phyloP scores from a whole-genome alignment of 2,329 filamentous ascomycete genomes.

The Sporothrix protearum region DNA sequence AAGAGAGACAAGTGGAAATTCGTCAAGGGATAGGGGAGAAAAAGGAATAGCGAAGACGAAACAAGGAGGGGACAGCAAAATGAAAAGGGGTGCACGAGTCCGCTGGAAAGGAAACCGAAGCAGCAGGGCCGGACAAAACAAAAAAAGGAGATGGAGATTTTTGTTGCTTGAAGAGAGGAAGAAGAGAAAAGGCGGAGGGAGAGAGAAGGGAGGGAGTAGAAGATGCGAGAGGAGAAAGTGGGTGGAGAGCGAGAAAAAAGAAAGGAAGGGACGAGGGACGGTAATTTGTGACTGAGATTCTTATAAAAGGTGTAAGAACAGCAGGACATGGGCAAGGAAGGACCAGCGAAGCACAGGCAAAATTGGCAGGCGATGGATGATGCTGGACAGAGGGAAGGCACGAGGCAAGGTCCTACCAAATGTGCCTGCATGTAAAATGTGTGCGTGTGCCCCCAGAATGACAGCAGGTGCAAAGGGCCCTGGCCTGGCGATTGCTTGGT shows the following conservation, averaged over 20 bases:
- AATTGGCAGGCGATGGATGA: no score
- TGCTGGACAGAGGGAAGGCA: neutral
- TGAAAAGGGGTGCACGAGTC: conserved; percentile 31
- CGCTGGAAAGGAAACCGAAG: conserved; percentile 25
- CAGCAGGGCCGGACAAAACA: conserved; percentile 22
- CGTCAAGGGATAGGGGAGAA: conserved; percentile 4
- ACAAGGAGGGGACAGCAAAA: conserved; percentile 25
- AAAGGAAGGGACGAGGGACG: conserved; percentile 14
- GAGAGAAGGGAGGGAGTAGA: conserved; percentile 5
- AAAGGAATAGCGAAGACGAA: conserved; percentile 17
- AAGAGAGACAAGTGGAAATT: neutral
- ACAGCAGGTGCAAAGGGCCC: conserved; percentile 3
- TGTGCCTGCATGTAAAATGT: neutral
- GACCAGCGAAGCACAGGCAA: neutral
- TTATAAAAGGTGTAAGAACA: conserved; percentile 10
- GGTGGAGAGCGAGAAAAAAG: conserved; percentile 12
- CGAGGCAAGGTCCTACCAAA: neutral
- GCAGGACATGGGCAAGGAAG: neutral
- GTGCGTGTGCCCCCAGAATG: neutral
- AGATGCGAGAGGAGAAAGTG: conserved; percentile 19
- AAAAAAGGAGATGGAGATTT: conserved; percentile 25
- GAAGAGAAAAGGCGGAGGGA: conserved; percentile 12
- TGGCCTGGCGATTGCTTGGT: neutral
- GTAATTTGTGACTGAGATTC: conserved; percentile 9
- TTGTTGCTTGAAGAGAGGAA: conserved; percentile 25